Evolutionary conservation across 2,329 filamentous ascomycete species (phyloP), one percentile per base, ranked within the genome.

Genomic region (Coniochaeta pulveracea): DNA sequence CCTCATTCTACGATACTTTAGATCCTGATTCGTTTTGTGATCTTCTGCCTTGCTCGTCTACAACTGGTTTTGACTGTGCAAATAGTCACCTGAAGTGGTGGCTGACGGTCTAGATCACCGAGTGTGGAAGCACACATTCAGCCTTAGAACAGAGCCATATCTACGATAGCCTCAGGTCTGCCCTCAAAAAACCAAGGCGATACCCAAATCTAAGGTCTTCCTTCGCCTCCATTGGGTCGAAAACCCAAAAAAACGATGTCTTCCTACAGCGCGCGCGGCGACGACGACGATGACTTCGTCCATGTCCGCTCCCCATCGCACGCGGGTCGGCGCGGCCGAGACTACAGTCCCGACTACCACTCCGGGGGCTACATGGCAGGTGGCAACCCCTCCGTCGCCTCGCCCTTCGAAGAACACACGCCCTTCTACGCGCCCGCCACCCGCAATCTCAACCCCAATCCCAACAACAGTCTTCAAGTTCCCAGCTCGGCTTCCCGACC

Each of bases 301-400:
- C 30, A 27, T 32, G 32, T 12, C 35, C 35, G 18, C 37, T 36
- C 30, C 3, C 14, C 30, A 6, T 16, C 30, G 6, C n/a, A n/a
- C n/a, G n/a, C n/a, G n/a, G n/a, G n/a, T n/a, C 30, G 30, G 9
- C 34, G 30, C 16, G 17, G 33, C 14, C 33, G 41, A 26, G 39
- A 46, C 26, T 35, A 41, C 19, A 56, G 53, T 8, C 53, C 54
- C 10, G 51, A 52, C 17, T 50, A 51, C 36, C 42, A 46, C 41
- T 51, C 52, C 5, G 50, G 51, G 27, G 48, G 49, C 29, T 47
- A 44, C 15, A 42, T 18, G 23, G 23, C 26, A 15, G 24, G 21
- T 6, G 34, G 34, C 34, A 27, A 26, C 12, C 39, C 16, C 47
- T 40, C 37, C 35, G 42, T 15, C 22, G 43, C 42, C 28, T 39